Base-by-base conservation (phyloP, 2,329 filamentous ascomycete species). In the Cryoendolithus antarcticus region DNA sequence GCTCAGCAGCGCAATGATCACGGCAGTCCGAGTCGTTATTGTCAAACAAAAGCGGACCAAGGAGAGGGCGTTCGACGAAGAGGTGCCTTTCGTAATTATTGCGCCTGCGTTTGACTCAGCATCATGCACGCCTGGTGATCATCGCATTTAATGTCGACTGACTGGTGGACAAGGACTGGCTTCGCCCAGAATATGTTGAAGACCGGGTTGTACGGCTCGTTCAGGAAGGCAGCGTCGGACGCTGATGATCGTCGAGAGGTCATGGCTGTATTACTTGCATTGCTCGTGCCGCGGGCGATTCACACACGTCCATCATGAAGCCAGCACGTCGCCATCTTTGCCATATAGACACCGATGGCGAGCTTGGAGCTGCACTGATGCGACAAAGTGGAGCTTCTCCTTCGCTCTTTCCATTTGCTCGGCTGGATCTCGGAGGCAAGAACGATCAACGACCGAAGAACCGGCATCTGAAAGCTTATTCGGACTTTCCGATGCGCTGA, bases 1-100 rank as follows among this genome's bases (percentile, higher is more conserved):
- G 66, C 61, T 88, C 82, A 46, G 86, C 86, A 35, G 82, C 82
- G 55, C 81, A 83, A 59, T 86, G 81, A 48, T 88, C 82, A 37
- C 82, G 67, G 39, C 81, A 81, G 56, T 86, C 82, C 39, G 78
- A 83, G 45, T 72, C 72, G 46, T 78, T 73, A 49, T 88, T 88
- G 48, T 82, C 75, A 58, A 88, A 84, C 8, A 88, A 64, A 31
- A 88, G 60, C 0, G 80, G 72, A 0, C 77, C 80, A 30, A 82
- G 62, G 31, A 79, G 60, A 0, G 82, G 82, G 54, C 72, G 71
- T 9, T 73, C 62, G 52, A 64, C 69, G 55, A 85, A 83, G 2
- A 70, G 64, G 34, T 46, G 45, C 35, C 59, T 56, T 32, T 61
- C 53, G 42, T 66, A 63, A 10, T 50, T 50, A 37, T 69, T 69